A percentile compares a stretch with the other conserved stretches of the same genome.
Conservation (phyloP, 2,329 filamentous ascomycete species). For the Metarhizium guizhouense region DNA sequence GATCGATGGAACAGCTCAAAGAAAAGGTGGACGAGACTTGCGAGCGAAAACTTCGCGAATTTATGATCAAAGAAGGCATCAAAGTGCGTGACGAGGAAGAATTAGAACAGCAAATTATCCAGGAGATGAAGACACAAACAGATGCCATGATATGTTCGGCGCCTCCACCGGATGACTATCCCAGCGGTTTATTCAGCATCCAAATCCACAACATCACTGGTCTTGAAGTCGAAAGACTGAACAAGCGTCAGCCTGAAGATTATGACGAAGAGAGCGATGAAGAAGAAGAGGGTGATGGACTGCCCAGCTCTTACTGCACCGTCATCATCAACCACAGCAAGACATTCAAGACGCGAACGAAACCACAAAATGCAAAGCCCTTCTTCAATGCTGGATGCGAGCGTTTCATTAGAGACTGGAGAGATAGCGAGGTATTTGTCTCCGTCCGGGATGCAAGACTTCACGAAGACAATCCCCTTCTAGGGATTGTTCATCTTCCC, state of each 20-base stretch:
- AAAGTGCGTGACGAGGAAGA: conserved; percentile 48
- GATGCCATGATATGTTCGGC: conserved; percentile 60
- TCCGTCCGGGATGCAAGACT: conserved; percentile 58
- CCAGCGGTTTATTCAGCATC: conserved; percentile 59
- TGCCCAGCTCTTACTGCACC: conserved; percentile 64
- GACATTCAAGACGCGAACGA: conserved; percentile 61
- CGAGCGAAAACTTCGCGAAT: conserved; percentile 57
- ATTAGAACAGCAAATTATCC: conserved; percentile 56
- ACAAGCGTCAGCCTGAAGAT: conserved; percentile 41
- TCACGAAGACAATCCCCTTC: conserved; percentile 59
- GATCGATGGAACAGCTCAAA: conserved; percentile 48
- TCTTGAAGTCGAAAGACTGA: conserved; percentile 51
- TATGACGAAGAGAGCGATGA: conserved; percentile 40
- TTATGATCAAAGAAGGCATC: conserved; percentile 35
- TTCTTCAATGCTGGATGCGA: conserved; percentile 74
- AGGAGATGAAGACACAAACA: conserved; percentile 53
- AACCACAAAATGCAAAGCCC: conserved; percentile 69
- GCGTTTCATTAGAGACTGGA: conserved; percentile 61
- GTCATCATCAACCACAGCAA: conserved; percentile 66
- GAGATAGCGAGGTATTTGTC: conserved; percentile 57
- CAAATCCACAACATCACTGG: conserved; percentile 67
- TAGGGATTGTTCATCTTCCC: conserved; percentile 63
- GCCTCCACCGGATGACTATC: conserved; percentile 52
- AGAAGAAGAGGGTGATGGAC: conserved; percentile 53
- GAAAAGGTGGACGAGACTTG: conserved; percentile 44